A percentile compares a stretch with the other conserved stretches of the same genome.
Evolutionary conservation across 441 rosid species (phyloP).

Genomic region (Arabidopsis hybrid): DNA sequence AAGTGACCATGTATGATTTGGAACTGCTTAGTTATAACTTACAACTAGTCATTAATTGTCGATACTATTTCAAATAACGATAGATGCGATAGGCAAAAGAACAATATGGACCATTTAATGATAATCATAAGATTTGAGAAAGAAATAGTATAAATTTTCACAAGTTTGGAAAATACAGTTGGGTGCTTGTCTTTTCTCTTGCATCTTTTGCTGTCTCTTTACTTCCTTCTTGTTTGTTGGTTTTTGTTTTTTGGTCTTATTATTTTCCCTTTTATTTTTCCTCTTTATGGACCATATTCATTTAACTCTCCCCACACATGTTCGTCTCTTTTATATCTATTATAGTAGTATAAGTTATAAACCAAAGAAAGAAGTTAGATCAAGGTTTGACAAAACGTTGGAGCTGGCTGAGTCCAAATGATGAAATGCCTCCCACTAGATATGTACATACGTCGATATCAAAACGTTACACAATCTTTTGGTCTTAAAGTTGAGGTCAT

Average conservation of each 20-base stretch:
- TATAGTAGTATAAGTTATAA: background rate
- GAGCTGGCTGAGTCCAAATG: background rate
- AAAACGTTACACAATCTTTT: background rate
- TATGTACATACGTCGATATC: background rate
- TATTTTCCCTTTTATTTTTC: background rate
- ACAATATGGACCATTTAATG: conserved; percentile 41
- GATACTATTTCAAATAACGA: conserved; percentile 18
- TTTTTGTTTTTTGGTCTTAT: conserved; percentile 28
- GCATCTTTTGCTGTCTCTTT: conserved; percentile 30
- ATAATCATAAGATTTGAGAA: conserved; percentile 36
- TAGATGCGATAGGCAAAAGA: conserved; percentile 6
- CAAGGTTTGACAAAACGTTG: background rate
- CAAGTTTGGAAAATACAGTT: conserved; percentile 34
- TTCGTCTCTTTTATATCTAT: conserved; percentile 3
- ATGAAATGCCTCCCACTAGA: background rate
- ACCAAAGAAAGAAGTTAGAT: background rate
- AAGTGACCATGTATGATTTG: background rate
- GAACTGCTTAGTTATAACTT: conserved; percentile 5
- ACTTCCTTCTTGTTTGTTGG: conserved; percentile 43
- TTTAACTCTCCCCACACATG: conserved; percentile 13
- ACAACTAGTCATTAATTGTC: background rate
- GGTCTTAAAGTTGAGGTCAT: conserved; percentile 15
- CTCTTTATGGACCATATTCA: conserved; percentile 25
- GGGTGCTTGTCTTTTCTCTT: conserved; percentile 42
- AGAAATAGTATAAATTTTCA: conserved; percentile 32